These are phyloP conservation scores for Halocafeteria seosinensis DNA, from an alignment of 108 stramenopile genomes.

Conservation along the genomic window DNA sequence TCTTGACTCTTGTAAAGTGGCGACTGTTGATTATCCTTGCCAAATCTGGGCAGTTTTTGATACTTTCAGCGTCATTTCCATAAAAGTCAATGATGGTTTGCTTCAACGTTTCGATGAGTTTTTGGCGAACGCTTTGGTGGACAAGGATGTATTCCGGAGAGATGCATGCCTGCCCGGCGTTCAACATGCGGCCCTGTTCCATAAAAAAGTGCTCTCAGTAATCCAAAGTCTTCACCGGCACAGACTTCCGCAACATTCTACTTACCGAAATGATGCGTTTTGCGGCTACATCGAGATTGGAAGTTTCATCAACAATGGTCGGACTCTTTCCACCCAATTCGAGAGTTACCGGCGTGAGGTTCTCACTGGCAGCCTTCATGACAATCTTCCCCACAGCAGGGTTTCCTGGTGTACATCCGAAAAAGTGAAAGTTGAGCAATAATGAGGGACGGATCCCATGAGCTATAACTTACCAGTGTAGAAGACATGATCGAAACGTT, in stretches of 20 bases:
- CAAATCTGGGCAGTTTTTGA: not conserved
- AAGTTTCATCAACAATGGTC: conserved; percentile 24
- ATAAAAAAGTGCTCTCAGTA: no score
- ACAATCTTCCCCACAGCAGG: conserved; percentile 41
- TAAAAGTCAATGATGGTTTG: conserved; percentile 51
- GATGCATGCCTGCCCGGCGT: conserved; percentile 71
- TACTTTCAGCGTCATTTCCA: conserved; percentile 3
- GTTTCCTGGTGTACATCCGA: no score
- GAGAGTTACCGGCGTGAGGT: conserved; percentile 58
- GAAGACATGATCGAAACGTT: conserved; percentile 50
- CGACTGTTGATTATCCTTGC: conserved; percentile 39
- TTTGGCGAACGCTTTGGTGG: conserved; percentile 15
- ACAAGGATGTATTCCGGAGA: conserved; percentile 52
- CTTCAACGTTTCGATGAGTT: conserved; percentile 1
- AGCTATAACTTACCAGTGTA: conserved; percentile 59
- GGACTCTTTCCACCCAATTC: conserved; percentile 85
- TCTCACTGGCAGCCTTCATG: conserved; percentile 49
- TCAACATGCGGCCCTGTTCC: conserved; percentile 49
- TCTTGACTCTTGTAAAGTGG: conserved; percentile 10
- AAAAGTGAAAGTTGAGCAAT: not conserved
- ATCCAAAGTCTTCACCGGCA: no score
- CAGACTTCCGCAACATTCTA: no score
- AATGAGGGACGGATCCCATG: no score
- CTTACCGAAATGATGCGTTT: conserved; percentile 41
- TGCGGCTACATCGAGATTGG: conserved; percentile 31